Percentiles rank a stretch among this genome's conserved stretches.
Evolutionary conservation across 305 asterid genomes (phyloP).

Genomic region (Petunia hybrid): DNA sequence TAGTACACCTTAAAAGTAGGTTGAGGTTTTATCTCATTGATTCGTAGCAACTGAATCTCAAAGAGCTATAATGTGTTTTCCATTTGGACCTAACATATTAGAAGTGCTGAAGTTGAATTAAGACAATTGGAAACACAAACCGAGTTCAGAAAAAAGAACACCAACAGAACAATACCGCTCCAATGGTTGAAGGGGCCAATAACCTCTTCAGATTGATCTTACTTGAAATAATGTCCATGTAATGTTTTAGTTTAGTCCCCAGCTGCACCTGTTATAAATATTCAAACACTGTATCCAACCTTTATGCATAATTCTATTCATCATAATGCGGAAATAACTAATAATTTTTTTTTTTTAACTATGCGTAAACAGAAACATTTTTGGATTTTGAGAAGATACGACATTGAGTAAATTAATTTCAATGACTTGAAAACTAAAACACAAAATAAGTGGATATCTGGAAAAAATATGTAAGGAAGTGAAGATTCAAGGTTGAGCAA

Average conservation of each 20-base stretch:
- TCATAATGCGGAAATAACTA: background rate
- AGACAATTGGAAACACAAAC: slow-evolving; percentile 15
- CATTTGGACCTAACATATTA: background rate
- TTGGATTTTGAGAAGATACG: background rate
- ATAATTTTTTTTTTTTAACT: background rate
- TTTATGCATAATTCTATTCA: background rate
- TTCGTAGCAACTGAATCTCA: slow-evolving; percentile 1
- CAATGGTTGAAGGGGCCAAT: slow-evolving; percentile 86
- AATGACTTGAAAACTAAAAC: background rate
- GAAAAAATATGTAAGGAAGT: background rate
- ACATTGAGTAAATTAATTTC: slow-evolving; percentile 10
- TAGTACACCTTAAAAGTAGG: too few relatives aligned
- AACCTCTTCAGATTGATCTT: slow-evolving; percentile 75
- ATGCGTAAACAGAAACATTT: slow-evolving; percentile 7
- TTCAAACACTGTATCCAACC: slow-evolving; percentile 24
- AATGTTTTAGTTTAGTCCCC: slow-evolving; percentile 45
- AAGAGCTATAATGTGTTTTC: background rate
- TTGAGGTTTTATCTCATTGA: too few relatives aligned
- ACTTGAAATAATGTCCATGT: slow-evolving; percentile 41
- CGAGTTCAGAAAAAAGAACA: slow-evolving; percentile 9
- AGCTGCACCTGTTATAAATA: slow-evolving; percentile 54
- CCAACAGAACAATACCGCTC: slow-evolving; percentile 64
- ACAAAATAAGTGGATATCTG: slow-evolving; percentile 25
- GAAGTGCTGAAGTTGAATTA: slow-evolving; percentile 6
- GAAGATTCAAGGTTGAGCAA: slow-evolving; percentile 17